Conservation (phyloP, 2,329 filamentous ascomycete species). For the Akanthomyces dipterigenus region DNA sequence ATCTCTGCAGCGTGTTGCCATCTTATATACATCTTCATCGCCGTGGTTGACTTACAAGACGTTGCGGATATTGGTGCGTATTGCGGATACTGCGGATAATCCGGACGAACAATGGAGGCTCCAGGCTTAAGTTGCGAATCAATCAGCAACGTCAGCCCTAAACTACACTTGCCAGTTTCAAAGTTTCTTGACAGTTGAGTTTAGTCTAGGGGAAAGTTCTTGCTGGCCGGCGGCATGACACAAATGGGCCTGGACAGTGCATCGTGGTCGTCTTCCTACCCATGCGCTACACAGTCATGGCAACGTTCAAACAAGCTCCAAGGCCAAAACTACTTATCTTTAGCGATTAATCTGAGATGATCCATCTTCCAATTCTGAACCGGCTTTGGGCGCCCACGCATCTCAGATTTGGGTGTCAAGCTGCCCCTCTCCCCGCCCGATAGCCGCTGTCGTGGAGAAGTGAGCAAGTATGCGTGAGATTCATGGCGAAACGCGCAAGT, state of each 20-base stretch:
- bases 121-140: too few species aligned
- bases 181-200: too few species aligned
- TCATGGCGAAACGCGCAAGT: slow-evolving; percentile 7
- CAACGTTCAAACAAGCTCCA: too few species aligned
- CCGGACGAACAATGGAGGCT: not conserved
- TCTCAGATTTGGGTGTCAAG: not conserved
- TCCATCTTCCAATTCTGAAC: not conserved
- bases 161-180: too few species aligned
- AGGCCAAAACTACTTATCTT: not conserved
- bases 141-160: too few species aligned
- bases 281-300: too few species aligned
- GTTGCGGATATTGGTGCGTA: slow-evolving; percentile 2
- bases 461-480: slow-evolving; percentile 10
- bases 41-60: not conserved
- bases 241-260: too few species aligned
- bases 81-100: slow-evolving; percentile 10
- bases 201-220: too few species aligned
- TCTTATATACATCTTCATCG: not conserved
- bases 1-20: not conserved
- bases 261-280: too few species aligned
- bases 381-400: not conserved
- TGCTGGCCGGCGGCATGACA: too few species aligned
- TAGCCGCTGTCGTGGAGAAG: not conserved
- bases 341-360: not conserved
- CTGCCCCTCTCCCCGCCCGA: not conserved